A percentile compares a stretch with the other conserved stretches of the same genome.
Conservation (phyloP, 306 rosid genomes). For the Castanea mollissima region DNA sequence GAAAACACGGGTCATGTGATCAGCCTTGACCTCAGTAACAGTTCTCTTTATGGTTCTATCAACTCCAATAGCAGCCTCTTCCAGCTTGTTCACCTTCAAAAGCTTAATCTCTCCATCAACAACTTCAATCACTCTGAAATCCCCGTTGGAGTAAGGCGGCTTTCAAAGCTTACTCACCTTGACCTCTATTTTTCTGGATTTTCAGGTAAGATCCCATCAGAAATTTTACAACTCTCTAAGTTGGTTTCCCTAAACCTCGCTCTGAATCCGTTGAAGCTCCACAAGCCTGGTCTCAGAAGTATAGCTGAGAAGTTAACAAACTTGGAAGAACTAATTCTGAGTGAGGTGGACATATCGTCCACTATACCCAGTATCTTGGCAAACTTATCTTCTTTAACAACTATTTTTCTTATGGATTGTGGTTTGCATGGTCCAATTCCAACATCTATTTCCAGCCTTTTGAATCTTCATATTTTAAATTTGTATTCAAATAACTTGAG, state of each 20-base stretch:
- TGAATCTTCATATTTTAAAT: neutral
- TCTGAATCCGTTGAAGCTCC: neutral
- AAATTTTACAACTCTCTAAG: neutral
- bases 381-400: neutral
- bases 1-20: too few relatives aligned
- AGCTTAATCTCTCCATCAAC: too few relatives aligned
- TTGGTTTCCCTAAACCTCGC: neutral
- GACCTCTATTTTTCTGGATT: neutral
- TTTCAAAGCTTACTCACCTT: too few relatives aligned
- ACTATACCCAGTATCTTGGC: neutral
- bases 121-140: too few relatives aligned
- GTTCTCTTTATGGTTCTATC: too few relatives aligned
- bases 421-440: neutral
- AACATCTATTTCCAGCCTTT: too few relatives aligned
- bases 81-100: too few relatives aligned
- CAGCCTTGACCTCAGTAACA: too few relatives aligned
- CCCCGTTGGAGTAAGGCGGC: too few relatives aligned
- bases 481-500: too few relatives aligned
- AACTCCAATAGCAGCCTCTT: too few relatives aligned
- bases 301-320: neutral
- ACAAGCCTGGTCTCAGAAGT: neutral
- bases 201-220: neutral
- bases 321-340: neutral
- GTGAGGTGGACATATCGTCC: neutral
- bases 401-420: neutral